phyloP scores from a whole-genome alignment of 2,329 filamentous ascomycete genomes.

The Penicillium capsulatum region DNA sequence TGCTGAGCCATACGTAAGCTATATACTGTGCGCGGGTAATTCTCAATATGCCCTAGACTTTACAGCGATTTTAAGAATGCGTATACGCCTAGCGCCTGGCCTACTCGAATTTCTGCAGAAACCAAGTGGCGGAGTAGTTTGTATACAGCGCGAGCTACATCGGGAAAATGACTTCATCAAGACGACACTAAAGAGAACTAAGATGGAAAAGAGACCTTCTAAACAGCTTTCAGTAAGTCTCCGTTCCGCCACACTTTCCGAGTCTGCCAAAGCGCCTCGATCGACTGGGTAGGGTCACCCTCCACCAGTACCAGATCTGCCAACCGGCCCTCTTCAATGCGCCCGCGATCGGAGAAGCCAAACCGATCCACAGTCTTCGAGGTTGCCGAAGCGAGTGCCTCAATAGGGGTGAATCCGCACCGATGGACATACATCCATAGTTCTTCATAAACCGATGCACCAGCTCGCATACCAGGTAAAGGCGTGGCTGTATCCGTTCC shows the following conservation, averaged over 20 bases:
- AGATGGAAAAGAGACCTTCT: too few species aligned
- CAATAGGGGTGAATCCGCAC: background rate
- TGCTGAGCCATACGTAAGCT: too few species aligned
- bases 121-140: too few species aligned
- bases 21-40: too few species aligned
- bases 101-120: too few species aligned
- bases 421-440: constrained; percentile 1
- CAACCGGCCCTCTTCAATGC: constrained; percentile 6
- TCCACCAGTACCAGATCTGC: constrained; percentile 7
- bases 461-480: constrained; percentile 6
- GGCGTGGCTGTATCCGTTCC: constrained; percentile 9
- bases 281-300: constrained; percentile 6
- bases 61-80: too few species aligned
- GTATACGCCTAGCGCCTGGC: too few species aligned
- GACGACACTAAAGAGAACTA: too few species aligned
- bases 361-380: constrained; percentile 6
- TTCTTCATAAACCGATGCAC: constrained; percentile 8
- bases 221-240: constrained; percentile 3
- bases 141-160: too few species aligned
- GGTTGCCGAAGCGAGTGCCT: constrained; percentile 11
- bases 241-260: constrained; percentile 9
- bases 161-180: too few species aligned
- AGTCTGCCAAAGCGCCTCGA: constrained; percentile 6
- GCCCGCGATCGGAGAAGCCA: constrained; percentile 5
- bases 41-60: too few species aligned